These are phyloP conservation scores for Parietaria judaica DNA, from an alignment of 306 rosid species.

Conservation along the genomic window DNA sequence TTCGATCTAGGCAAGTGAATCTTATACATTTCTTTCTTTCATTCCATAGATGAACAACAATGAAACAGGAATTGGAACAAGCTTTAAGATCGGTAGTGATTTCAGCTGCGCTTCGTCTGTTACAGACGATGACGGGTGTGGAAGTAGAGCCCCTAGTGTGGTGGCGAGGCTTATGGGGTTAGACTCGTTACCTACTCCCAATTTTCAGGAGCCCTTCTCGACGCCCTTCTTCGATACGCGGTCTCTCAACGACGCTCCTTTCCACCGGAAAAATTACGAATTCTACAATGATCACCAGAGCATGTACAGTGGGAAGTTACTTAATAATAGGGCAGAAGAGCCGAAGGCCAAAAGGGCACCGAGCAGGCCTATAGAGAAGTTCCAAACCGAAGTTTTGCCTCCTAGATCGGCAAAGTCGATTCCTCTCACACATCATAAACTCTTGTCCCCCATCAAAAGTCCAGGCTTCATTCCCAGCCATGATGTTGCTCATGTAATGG, in stretches of 20 bases:
- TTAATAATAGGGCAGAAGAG: conserved; percentile 42
- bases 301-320: conserved; percentile 50
- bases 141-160: conserved; percentile 61
- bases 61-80: conserved; percentile 37
- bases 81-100: conserved; percentile 55
- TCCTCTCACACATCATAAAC: conserved; percentile 86
- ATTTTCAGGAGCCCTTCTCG: conserved; percentile 50
- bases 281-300: conserved; percentile 41
- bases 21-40: conserved; percentile 6
- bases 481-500: conserved; percentile 88
- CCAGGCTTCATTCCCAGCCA: conserved; percentile 66
- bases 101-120: conserved; percentile 82
- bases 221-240: conserved; percentile 59
- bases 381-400: conserved; percentile 87
- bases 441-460: conserved; percentile 80
- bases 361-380: conserved; percentile 76
- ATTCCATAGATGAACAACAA: conserved; percentile 50
- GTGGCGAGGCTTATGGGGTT: conserved; percentile 97
- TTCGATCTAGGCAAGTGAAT: conserved; percentile 1
- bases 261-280: conserved; percentile 38
- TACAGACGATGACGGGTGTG: conserved; percentile 73
- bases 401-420: conserved; percentile 87
- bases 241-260: conserved; percentile 52
- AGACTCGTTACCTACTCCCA: conserved; percentile 66
- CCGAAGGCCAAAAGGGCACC: conserved; percentile 42